Evolutionary conservation across 1,284 basidiomycete genomes (phyloP).

Genomic region (Sporisorium reilianum): DNA sequence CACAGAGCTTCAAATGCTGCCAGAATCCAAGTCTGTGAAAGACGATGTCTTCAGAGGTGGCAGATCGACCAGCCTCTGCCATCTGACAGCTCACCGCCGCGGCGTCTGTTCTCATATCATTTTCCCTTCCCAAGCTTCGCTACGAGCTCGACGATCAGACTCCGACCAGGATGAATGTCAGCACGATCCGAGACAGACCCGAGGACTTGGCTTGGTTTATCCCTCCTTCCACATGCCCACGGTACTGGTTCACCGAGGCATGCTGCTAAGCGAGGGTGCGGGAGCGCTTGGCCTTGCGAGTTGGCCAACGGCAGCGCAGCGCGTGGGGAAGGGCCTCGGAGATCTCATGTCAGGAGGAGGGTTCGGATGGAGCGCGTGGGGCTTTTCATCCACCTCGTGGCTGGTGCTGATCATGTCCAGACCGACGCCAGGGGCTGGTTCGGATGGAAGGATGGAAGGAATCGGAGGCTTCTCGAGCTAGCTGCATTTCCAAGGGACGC

Average conservation of each 20-base stretch:
- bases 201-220: background rate
- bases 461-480: too few species aligned
- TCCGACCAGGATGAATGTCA: too few species aligned
- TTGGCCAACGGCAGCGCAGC: background rate
- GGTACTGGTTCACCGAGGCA: slow-evolving; percentile 20
- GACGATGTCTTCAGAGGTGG: background rate
- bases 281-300: slow-evolving; percentile 10
- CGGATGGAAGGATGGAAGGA: slow-evolving; percentile 10
- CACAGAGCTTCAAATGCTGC: too few species aligned
- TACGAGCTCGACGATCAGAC: too few species aligned
- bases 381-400: background rate
- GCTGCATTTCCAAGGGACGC: too few species aligned
- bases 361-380: slow-evolving; percentile 1
- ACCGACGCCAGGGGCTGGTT: slow-evolving; percentile 17
- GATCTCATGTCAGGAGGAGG: slow-evolving; percentile 19
- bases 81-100: background rate
- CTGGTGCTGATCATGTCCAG: background rate
- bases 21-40: background rate
- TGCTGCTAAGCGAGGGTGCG: slow-evolving; percentile 14
- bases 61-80: background rate
- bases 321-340: background rate
- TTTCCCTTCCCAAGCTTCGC: background rate
- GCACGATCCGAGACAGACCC: background rate
- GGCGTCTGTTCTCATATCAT: background rate
- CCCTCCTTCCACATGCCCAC: background rate